Evolutionary conservation across 1,284 basidiomycete genomes (phyloP).

Genomic region (Apiotrichum siamense): DNA sequence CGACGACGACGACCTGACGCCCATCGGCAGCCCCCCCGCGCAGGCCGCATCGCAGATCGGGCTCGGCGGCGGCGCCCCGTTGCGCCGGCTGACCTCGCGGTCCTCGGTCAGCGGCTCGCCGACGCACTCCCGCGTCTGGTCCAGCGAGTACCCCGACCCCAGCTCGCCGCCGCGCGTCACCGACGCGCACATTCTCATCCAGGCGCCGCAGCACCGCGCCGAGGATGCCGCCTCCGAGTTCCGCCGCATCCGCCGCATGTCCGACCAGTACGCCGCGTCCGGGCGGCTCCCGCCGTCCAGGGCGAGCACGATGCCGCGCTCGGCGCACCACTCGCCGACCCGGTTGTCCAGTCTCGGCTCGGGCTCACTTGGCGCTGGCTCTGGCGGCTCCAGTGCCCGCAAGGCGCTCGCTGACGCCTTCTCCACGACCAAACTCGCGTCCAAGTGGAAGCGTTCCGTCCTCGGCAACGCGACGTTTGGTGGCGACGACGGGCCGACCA

Average conservation of each 20-base stretch:
- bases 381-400: too few species aligned
- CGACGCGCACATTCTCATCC: conserved; percentile 34
- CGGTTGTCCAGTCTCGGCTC: too few species aligned
- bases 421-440: conserved; percentile 9
- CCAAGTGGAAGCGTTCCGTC: conserved; percentile 17
- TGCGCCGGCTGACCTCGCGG: neutral
- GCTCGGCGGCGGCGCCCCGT: too few species aligned
- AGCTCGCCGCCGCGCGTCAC: conserved; percentile 35
- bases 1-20: conserved; percentile 2
- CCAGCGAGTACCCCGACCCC: conserved; percentile 22
- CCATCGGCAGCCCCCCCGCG: neutral
- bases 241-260: conserved; percentile 11
- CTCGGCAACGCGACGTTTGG: conserved; percentile 1
- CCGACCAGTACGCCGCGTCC: conserved; percentile 1
- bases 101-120: neutral
- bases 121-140: neutral
- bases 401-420: conserved; percentile 3
- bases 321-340: conserved; percentile 9
- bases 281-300: neutral
- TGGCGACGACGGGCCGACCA: conserved; percentile 4
- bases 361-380: too few species aligned
- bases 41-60: too few species aligned
- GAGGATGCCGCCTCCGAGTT: conserved; percentile 13
- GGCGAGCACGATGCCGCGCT: too few species aligned
- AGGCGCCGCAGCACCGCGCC: conserved; percentile 16